phyloP scores from a whole-genome alignment of 225 moss, liverwort and hornwort species.

The Sphagnum contortum region DNA sequence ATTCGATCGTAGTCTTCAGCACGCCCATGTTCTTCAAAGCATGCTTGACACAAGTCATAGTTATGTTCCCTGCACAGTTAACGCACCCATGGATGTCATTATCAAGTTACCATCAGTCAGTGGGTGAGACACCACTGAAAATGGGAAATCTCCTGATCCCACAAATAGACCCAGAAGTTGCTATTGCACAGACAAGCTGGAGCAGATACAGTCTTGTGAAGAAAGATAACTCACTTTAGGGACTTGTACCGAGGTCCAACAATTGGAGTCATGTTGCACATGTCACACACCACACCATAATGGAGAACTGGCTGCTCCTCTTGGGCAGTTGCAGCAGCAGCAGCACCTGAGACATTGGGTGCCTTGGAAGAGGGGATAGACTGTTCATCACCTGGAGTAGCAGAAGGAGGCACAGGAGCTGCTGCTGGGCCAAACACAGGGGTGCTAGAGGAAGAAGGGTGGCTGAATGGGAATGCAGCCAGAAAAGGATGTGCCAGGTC shows the following conservation, averaged over 20 bases:
- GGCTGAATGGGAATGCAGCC: background rate
- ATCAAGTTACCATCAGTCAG: too few relatives aligned
- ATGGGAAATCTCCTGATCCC: too few relatives aligned
- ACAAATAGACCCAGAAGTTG: too few relatives aligned
- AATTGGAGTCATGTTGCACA: conserved; percentile 57
- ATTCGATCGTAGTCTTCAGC: conserved; percentile 50
- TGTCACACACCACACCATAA: conserved; percentile 67
- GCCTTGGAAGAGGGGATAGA: too few relatives aligned
- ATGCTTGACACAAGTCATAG: conserved; percentile 61
- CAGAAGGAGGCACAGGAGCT: conserved; percentile 2
- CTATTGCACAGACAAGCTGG: too few relatives aligned
- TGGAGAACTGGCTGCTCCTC: conserved; percentile 26
- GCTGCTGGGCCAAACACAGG: conserved; percentile 8
- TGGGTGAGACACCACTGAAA: too few relatives aligned
- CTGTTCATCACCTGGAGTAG: background rate
- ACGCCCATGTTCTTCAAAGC: conserved; percentile 39
- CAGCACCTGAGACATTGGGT: background rate
- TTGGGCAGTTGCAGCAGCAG: conserved; percentile 7
- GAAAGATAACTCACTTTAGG: conserved; percentile 32
- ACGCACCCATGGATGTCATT: too few relatives aligned
- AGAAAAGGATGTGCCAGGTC: conserved; percentile 2
- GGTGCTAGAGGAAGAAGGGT: background rate
- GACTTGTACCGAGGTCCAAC: conserved; percentile 77
- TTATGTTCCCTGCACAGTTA: conserved; percentile 52
- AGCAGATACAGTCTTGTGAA: too few relatives aligned